Evolutionary conservation across 2,329 filamentous ascomycete species (phyloP).

Genomic region (Chrysosphaeria jannelii): DNA sequence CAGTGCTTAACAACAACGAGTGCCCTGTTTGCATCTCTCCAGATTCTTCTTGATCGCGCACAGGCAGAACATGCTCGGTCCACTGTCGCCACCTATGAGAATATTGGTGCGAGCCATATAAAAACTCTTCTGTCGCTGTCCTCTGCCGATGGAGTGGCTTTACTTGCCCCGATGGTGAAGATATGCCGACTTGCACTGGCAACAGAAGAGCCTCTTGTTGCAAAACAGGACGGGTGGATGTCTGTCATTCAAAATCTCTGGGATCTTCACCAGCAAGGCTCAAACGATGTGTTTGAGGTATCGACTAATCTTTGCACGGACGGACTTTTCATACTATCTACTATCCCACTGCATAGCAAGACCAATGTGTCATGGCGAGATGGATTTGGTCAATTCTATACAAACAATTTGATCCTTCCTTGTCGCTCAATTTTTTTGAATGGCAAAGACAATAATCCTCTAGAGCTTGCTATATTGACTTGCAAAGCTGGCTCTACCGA

Average conservation of each 20-base stretch:
- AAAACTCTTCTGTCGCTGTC: constrained; percentile 23
- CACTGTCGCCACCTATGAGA: constrained; percentile 9
- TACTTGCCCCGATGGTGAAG: constrained; percentile 15
- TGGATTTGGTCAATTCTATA: constrained; percentile 4
- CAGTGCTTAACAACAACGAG: no score
- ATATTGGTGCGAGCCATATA: constrained; percentile 25
- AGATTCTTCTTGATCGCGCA: constrained; percentile 15
- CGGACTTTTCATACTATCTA: constrained; percentile 12
- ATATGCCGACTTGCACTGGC: constrained; percentile 14
- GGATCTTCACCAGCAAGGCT: constrained; percentile 21
- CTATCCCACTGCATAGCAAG: constrained; percentile 7
- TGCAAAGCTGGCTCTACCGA: neutral
- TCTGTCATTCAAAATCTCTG: constrained; percentile 16
- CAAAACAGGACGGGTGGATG: constrained; percentile 13
- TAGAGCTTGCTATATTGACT: constrained; percentile 1
- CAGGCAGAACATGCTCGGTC: constrained; percentile 5
- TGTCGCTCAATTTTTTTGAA: constrained; percentile 6
- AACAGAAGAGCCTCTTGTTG: constrained; percentile 2
- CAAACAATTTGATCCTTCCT: constrained; percentile 5
- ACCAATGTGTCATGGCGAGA: neutral
- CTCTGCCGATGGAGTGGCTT: constrained; percentile 14
- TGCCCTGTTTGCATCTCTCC: constrained; percentile 18
- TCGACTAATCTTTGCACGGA: constrained; percentile 15
- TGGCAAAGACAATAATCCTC: constrained; percentile 7
- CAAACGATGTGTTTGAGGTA: constrained; percentile 16